A percentile compares a stretch with the other conserved stretches of the same genome.
Evolutionary conservation across 148 eudicot genomes (phyloP).

Genomic region (Rhododendron molle): DNA sequence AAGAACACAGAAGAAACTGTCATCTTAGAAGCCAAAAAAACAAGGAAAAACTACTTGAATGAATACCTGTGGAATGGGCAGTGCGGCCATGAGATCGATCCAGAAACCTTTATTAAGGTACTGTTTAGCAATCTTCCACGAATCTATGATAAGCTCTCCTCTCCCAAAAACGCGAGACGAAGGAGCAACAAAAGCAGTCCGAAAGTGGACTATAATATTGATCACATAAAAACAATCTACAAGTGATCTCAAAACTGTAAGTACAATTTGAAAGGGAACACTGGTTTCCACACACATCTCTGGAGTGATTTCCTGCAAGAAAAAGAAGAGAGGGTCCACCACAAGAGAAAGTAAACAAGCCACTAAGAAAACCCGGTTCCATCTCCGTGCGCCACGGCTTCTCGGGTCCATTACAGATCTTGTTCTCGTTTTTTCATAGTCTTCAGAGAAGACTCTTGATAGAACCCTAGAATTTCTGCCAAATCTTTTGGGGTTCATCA

Average conservation of each 20-base stretch:
- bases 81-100: slow-evolving; percentile 65
- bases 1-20: background rate
- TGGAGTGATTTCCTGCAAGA: slow-evolving; percentile 38
- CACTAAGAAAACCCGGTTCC: slow-evolving; percentile 57
- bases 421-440: slow-evolving; percentile 43
- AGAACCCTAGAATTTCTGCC: slow-evolving; percentile 38
- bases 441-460: slow-evolving; percentile 70
- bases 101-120: slow-evolving; percentile 48
- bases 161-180: slow-evolving; percentile 82
- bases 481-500: background rate
- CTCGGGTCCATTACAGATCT: slow-evolving; percentile 57
- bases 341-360: slow-evolving; percentile 55
- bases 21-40: background rate
- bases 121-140: slow-evolving; percentile 48
- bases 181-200: slow-evolving; percentile 80
- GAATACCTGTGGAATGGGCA: slow-evolving; percentile 87
- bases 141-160: slow-evolving; percentile 74
- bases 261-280: slow-evolving; percentile 34
- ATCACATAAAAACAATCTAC: slow-evolving; percentile 51
- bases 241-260: slow-evolving; percentile 52
- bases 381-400: slow-evolving; percentile 31
- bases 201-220: slow-evolving; percentile 66
- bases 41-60: background rate
- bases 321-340: slow-evolving; percentile 77
- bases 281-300: slow-evolving; percentile 49